Conservation (phyloP, 495 filamentous ascomycete species). For the Xylaria cubensis region DNA sequence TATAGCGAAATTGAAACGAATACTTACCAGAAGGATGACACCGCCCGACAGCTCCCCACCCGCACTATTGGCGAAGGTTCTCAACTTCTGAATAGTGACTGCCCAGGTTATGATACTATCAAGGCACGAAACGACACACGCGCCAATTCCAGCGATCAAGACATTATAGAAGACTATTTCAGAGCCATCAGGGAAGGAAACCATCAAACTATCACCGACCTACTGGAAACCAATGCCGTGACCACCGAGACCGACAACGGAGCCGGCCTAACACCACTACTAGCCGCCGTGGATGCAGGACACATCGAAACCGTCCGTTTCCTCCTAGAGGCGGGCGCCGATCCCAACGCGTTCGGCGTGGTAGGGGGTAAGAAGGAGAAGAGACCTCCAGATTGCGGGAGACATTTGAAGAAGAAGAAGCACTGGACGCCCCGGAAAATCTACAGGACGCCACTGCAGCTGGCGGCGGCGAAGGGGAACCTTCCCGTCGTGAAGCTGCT, state of each 20-base stretch:
- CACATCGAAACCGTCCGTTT: not conserved
- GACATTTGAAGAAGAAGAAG: too few relatives aligned
- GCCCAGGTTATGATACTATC: not conserved
- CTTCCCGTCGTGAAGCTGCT: conserved; percentile 1
- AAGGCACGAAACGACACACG: not conserved
- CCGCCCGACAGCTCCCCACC: not conserved
- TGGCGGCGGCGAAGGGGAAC: not conserved
- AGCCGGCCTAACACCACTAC: not conserved
- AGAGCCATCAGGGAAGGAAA: not conserved
- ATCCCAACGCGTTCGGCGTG: not conserved
- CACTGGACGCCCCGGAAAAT: not conserved
- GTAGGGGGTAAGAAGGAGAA: too few relatives aligned
- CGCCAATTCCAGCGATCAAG: not conserved
- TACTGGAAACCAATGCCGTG: not conserved
- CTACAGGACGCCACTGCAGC: conserved; percentile 11
- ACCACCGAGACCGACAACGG: not conserved
- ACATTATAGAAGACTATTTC: not conserved
- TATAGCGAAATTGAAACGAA: not conserved
- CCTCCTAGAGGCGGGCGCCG: conserved; percentile 4
- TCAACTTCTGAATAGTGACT: not conserved
- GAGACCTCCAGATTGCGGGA: not conserved
- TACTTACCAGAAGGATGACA: not conserved
- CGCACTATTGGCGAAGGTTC: not conserved
- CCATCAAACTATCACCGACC: not conserved
- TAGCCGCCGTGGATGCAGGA: not conserved